Evolutionary conservation across 495 filamentous ascomycete genomes (phyloP).

Genomic region (Xylaria longipes): DNA sequence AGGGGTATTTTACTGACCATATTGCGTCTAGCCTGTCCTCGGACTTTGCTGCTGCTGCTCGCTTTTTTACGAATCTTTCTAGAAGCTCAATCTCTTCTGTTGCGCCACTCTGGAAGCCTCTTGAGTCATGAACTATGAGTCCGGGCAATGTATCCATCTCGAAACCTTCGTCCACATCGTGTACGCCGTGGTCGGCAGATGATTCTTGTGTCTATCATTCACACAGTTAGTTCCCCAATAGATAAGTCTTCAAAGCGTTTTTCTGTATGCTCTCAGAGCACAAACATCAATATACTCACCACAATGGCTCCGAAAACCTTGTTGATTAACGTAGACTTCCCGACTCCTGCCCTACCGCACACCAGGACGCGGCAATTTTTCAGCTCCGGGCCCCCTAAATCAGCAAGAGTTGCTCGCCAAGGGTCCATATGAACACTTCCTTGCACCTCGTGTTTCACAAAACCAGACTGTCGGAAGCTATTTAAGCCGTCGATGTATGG

Average conservation of each 20-base stretch:
- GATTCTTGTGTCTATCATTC: slow-evolving; percentile 24
- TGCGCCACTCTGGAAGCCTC: slow-evolving; percentile 26
- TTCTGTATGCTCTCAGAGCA: not conserved
- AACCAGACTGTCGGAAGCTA: slow-evolving; percentile 15
- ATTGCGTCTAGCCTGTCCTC: slow-evolving; percentile 29
- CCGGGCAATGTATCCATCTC: slow-evolving; percentile 28
- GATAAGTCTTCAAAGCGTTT: not conserved
- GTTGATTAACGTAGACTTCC: slow-evolving; percentile 47
- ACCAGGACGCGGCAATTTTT: slow-evolving; percentile 42
- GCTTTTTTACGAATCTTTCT: slow-evolving; percentile 24
- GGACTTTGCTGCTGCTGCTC: slow-evolving; percentile 12
- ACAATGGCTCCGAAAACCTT: slow-evolving; percentile 40
- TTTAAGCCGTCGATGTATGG: slow-evolving; percentile 22
- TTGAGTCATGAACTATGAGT: slow-evolving; percentile 28
- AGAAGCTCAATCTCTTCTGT: slow-evolving; percentile 24
- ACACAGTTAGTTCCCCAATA: not conserved
- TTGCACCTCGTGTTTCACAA: slow-evolving; percentile 28
- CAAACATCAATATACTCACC: slow-evolving; percentile 7
- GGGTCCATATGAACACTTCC: slow-evolving; percentile 26
- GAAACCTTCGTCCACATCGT: slow-evolving; percentile 28
- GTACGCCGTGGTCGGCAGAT: slow-evolving; percentile 21
- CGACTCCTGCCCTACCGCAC: slow-evolving; percentile 45
- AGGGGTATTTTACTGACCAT: slow-evolving; percentile 14
- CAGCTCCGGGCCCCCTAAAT: slow-evolving; percentile 25
- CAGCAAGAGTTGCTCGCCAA: slow-evolving; percentile 23